Evolutionary conservation across 768 basidiomycete genomes (phyloP).

Genomic region (Rhodotorula toruloides): DNA sequence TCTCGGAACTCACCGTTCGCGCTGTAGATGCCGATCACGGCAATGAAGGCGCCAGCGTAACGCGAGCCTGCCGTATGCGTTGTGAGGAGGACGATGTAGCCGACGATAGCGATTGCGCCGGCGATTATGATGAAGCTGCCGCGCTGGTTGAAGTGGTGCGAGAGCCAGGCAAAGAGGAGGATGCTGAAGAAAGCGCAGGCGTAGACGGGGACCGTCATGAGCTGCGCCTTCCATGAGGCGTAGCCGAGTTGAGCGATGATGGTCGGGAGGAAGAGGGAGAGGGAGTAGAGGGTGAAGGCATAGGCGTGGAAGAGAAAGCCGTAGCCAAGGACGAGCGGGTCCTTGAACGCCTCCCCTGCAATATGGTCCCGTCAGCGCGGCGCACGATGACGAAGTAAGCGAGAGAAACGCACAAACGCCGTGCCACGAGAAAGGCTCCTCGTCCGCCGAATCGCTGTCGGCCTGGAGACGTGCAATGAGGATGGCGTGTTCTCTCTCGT

Average conservation of each 20-base stretch:
- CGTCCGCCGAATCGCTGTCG: conserved; percentile 57
- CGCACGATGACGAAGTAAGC: conserved; percentile 31
- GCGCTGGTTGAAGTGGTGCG: conserved; percentile 48
- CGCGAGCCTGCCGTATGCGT: conserved; percentile 27
- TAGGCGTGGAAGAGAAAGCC: conserved; percentile 61
- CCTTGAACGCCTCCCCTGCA: conserved; percentile 52
- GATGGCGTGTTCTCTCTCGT: conserved; percentile 53
- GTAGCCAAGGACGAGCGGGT: conserved; percentile 61
- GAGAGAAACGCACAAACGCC: conserved; percentile 58
- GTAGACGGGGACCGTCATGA: conserved; percentile 8
- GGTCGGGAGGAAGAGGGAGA: conserved; percentile 63
- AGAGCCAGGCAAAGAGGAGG: conserved; percentile 15
- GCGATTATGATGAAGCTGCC: conserved; percentile 57
- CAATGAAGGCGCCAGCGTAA: conserved; percentile 22
- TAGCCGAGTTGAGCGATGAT: conserved; percentile 62
- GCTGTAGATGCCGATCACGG: conserved; percentile 26
- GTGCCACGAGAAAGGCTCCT: conserved; percentile 58
- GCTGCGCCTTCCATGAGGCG: conserved; percentile 51
- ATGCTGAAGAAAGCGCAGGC: conserved; percentile 3
- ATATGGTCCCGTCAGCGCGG: not conserved
- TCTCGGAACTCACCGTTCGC: conserved; percentile 19
- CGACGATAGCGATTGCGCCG: conserved; percentile 55
- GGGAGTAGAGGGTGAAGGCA: conserved; percentile 51
- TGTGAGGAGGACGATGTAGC: conserved; percentile 56
- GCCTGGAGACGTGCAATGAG: conserved; percentile 54